A percentile compares a stretch with the other conserved stretches of the same genome.
phyloP scores from a whole-genome alignment of 208 protist species.

The Acanthamoeba rhysodes region DNA sequence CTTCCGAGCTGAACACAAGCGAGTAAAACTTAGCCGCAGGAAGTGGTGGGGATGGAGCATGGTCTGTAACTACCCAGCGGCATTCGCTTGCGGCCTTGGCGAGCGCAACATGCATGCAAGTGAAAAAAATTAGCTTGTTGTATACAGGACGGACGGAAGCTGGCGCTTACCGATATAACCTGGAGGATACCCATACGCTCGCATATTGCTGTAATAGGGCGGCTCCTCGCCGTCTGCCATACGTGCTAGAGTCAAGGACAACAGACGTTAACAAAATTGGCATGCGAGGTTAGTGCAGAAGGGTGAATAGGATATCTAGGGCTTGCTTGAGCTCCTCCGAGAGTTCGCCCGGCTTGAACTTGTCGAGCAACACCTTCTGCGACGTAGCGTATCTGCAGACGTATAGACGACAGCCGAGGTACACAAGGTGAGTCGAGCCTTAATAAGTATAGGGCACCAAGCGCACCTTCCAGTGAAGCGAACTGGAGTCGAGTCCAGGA shows the following conservation, averaged over 20 bases:
- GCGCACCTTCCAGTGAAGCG: neutral
- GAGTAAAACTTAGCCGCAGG: neutral
- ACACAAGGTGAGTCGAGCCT: neutral
- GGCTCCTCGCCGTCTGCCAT: neutral
- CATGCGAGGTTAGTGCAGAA: neutral
- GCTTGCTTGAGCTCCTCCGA: slow-evolving; percentile 9
- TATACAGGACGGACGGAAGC: neutral
- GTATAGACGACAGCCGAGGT: too few species aligned
- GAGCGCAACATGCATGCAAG: neutral
- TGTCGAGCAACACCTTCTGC: neutral
- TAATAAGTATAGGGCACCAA: neutral
- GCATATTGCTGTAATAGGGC: slow-evolving; percentile 37
- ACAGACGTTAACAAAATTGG: neutral
- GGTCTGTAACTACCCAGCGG: neutral
- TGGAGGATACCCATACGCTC: neutral
- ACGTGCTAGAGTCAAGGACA: neutral
- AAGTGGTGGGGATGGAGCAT: neutral
- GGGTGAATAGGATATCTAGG: neutral
- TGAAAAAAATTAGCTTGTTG: neutral
- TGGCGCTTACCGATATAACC: neutral
- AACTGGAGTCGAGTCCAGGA: neutral
- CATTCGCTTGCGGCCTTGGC: neutral
- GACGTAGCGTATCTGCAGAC: neutral
- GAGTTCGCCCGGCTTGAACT: neutral
- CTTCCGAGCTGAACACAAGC: neutral